Percentiles rank a stretch among this genome's conserved stretches.
Conservation (phyloP, 2,329 filamentous ascomycete species). For the Microcera coccophila region DNA sequence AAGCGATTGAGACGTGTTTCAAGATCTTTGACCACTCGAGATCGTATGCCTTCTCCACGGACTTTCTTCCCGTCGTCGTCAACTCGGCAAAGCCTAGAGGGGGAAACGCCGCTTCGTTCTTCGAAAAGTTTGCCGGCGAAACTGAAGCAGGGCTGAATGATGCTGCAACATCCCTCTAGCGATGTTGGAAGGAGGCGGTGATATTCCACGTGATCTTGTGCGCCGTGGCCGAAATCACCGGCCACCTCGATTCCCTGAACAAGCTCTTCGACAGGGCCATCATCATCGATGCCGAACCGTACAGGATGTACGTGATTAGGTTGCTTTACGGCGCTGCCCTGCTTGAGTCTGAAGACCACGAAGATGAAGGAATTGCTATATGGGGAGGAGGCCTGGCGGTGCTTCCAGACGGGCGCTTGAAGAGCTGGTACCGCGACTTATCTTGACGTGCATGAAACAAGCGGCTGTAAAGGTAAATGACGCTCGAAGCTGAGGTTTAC, state of each 20-base stretch:
- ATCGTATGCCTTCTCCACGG: not conserved
- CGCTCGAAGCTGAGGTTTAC: not conserved
- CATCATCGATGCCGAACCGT: not conserved
- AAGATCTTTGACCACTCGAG: conserved; percentile 1
- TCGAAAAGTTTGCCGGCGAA: not conserved
- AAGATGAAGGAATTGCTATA: not conserved
- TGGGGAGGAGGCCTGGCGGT: not conserved
- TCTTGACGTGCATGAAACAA: not conserved
- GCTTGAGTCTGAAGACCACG: not conserved
- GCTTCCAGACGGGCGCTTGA: not conserved
- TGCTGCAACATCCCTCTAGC: not conserved
- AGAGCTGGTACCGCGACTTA: not conserved
- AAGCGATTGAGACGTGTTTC: conserved; percentile 2
- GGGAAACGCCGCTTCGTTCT: not conserved
- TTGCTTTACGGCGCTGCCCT: not conserved
- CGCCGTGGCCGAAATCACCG: not conserved
- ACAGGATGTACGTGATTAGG: not conserved
- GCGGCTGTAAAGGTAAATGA: not conserved
- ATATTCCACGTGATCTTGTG: not conserved
- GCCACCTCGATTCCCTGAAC: conserved; percentile 1
- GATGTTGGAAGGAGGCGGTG: not conserved
- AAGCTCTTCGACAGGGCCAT: not conserved
- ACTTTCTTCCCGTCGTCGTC: too few relatives aligned
- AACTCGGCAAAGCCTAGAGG: too few relatives aligned
- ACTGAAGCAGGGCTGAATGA: conserved; percentile 1